Evolutionary conservation across 1,284 basidiomycete genomes (phyloP).

Genomic region (Malassezia japonica): DNA sequence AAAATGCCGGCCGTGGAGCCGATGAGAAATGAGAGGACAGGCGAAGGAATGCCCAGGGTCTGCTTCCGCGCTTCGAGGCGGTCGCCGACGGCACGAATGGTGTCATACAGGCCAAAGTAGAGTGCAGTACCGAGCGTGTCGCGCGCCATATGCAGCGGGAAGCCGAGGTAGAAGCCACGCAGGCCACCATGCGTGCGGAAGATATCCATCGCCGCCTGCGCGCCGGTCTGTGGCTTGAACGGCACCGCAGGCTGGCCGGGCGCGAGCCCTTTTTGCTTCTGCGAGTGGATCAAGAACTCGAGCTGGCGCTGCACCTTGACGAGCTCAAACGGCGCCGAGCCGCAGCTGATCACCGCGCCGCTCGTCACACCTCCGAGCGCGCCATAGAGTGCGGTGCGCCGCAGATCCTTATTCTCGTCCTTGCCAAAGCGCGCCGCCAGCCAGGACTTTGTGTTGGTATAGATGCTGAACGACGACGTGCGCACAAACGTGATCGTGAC

Average conservation of each 20-base stretch:
- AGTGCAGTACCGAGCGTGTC: slow-evolving; percentile 37
- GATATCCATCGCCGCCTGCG: slow-evolving; percentile 39
- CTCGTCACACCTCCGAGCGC: slow-evolving; percentile 62
- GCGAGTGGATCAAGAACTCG: slow-evolving; percentile 81
- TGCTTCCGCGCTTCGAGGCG: slow-evolving; percentile 11
- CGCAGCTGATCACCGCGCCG: slow-evolving; percentile 60
- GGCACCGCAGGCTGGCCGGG: slow-evolving; percentile 1
- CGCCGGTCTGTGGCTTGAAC: slow-evolving; percentile 36
- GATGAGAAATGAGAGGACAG: slow-evolving; percentile 41
- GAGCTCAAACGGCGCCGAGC: slow-evolving; percentile 66
- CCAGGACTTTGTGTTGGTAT: slow-evolving; percentile 73
- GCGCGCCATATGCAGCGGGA: slow-evolving; percentile 34
- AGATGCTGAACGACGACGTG: slow-evolving; percentile 84
- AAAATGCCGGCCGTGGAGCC: slow-evolving; percentile 42
- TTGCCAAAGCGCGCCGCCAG: slow-evolving; percentile 52
- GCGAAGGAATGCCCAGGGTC: slow-evolving; percentile 30
- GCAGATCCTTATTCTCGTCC: slow-evolving; percentile 14
- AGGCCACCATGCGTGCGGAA: slow-evolving; percentile 36
- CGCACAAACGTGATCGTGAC: slow-evolving; percentile 94
- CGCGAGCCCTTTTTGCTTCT: slow-evolving; percentile 52
- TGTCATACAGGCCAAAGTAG: slow-evolving; percentile 47
- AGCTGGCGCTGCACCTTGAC: slow-evolving; percentile 78
- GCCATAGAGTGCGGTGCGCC: slow-evolving; percentile 35
- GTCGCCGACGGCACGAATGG: slow-evolving; percentile 26
- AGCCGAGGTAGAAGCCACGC: slow-evolving; percentile 46